Evolutionary conservation across 2,329 filamentous ascomycete species (phyloP).

Genomic region (Chalaropsis ovoidea): DNA sequence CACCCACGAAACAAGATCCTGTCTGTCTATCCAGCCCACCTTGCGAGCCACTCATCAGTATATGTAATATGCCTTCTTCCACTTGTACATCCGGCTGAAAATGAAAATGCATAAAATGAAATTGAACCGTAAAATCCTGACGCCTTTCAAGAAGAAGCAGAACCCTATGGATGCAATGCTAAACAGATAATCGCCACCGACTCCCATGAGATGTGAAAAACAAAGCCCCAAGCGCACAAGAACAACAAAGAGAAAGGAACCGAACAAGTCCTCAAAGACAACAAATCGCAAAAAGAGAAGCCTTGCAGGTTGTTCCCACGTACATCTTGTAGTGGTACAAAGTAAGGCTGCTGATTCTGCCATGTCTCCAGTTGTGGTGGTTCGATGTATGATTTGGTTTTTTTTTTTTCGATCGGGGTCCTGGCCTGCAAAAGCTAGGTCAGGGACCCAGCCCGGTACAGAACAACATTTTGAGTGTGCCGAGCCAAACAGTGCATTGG

Average conservation of each 20-base stretch:
- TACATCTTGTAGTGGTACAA: neutral
- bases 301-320: neutral
- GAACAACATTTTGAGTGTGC: neutral
- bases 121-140: slow-evolving; percentile 24
- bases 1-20: neutral
- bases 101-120: slow-evolving; percentile 22
- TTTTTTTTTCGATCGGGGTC: slow-evolving; percentile 4
- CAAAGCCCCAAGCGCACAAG: slow-evolving; percentile 23
- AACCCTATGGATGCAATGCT: slow-evolving; percentile 25
- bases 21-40: neutral
- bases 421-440: slow-evolving; percentile 12
- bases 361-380: slow-evolving; percentile 1
- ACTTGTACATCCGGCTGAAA: slow-evolving; percentile 17
- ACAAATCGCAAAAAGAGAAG: slow-evolving; percentile 1
- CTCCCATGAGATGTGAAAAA: slow-evolving; percentile 24
- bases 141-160: slow-evolving; percentile 24
- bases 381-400: slow-evolving; percentile 11
- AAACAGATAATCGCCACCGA: slow-evolving; percentile 25
- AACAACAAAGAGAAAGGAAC: slow-evolving; percentile 14
- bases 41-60: slow-evolving; percentile 5
- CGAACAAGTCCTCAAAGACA: neutral
- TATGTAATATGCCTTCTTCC: slow-evolving; percentile 9
- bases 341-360: neutral
- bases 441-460: slow-evolving; percentile 5
- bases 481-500: slow-evolving; percentile 1